Percentiles rank a stretch among this genome's conserved stretches.
Evolutionary conservation across 2,329 filamentous ascomycete species (phyloP).

Genomic region (Drechslerella stenobrocha): DNA sequence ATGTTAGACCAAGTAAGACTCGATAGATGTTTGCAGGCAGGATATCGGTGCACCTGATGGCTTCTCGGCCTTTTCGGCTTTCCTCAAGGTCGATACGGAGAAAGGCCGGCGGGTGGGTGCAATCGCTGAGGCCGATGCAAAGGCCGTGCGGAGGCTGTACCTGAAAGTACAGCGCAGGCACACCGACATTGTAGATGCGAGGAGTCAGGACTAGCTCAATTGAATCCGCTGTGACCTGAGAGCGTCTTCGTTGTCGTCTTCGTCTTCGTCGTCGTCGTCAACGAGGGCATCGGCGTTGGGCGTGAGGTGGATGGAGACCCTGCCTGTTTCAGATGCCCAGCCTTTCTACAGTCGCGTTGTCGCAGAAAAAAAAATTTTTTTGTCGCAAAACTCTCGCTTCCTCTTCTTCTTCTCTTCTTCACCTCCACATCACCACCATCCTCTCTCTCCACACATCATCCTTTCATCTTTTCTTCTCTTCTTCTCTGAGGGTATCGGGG

Average conservation of each 20-base stretch:
- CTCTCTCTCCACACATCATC: constrained; percentile 12
- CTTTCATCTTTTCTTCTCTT: constrained; percentile 21
- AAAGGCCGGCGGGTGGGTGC: constrained; percentile 13
- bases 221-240: background rate
- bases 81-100: constrained; percentile 14
- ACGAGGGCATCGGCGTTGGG: constrained; percentile 27
- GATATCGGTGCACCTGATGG: constrained; percentile 23
- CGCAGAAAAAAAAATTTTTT: constrained; percentile 40
- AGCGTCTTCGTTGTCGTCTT: background rate
- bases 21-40: constrained; percentile 1
- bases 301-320: constrained; percentile 4
- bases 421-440: background rate
- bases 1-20: background rate
- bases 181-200: constrained; percentile 18
- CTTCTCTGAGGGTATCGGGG: constrained; percentile 25
- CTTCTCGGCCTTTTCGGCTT: constrained; percentile 8
- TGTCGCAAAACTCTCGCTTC: constrained; percentile 33
- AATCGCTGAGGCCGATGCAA: background rate
- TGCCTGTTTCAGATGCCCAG: constrained; percentile 16
- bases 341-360: constrained; percentile 28
- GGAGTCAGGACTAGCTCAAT: background rate
- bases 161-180: constrained; percentile 36
- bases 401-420: constrained; percentile 16
- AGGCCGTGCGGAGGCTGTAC: constrained; percentile 19
- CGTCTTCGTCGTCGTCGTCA: background rate